Evolutionary conservation across 176 grass and related monocot species (phyloP).

Genomic region (Saccharum spontaneum): DNA sequence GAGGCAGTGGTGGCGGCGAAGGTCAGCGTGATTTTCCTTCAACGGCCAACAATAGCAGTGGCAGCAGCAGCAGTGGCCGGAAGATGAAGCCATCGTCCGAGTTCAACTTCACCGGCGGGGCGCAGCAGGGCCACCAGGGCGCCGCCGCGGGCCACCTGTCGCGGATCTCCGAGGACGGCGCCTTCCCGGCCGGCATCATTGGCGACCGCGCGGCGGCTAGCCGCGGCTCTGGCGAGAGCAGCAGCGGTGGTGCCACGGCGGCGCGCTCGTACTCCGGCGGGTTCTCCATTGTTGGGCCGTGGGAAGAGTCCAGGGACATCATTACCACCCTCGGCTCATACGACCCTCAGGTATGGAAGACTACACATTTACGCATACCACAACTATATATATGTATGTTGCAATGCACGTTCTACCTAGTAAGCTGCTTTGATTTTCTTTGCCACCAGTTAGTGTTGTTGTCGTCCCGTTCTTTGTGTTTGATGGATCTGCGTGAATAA

Average conservation of each 20-base stretch:
- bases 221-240: slow-evolving; percentile 27
- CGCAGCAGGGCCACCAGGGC: slow-evolving; percentile 17
- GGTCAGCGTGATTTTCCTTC: slow-evolving; percentile 17
- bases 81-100: slow-evolving; percentile 59
- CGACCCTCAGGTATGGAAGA: slow-evolving; percentile 58
- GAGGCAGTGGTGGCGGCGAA: slow-evolving; percentile 39
- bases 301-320: not conserved
- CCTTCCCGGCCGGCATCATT: slow-evolving; percentile 31
- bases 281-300: too few relatives aligned
- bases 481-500: not conserved
- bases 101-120: slow-evolving; percentile 53
- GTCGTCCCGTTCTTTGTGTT: not conserved
- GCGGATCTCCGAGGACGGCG: slow-evolving; percentile 69
- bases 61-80: slow-evolving; percentile 13
- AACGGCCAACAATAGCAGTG: not conserved
- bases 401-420: not conserved
- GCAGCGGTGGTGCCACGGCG: too few relatives aligned
- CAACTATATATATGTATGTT: not conserved
- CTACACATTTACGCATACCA: not conserved
- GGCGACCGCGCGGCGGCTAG: slow-evolving; percentile 27
- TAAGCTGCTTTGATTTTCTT: not conserved
- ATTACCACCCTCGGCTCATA: slow-evolving; percentile 53
- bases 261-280: too few relatives aligned
- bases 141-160: slow-evolving; percentile 20
- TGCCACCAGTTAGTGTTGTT: not conserved